Conservation (phyloP, 257 asterid species). For the Nyctanthes arbortristis region DNA sequence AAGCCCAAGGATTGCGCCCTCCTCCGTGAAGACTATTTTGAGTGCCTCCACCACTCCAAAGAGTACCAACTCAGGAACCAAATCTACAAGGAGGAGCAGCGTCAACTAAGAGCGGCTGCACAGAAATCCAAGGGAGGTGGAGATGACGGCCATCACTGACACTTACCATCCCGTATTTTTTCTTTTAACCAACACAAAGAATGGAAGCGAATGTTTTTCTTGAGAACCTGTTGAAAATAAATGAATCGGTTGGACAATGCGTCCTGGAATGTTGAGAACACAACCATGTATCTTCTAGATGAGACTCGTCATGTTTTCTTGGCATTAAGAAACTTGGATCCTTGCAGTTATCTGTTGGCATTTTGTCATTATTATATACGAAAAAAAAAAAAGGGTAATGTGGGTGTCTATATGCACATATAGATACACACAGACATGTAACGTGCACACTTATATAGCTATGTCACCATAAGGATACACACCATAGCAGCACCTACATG, state of each 20-base stretch:
- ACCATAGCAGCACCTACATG: too few species aligned
- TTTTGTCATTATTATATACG: conserved; percentile 17
- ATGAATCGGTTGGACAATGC: conserved; percentile 27
- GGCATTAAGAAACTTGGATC: conserved; percentile 9
- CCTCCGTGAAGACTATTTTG: conserved; percentile 94
- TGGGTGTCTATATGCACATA: too few species aligned
- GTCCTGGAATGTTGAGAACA: conserved; percentile 24
- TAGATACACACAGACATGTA: too few species aligned
- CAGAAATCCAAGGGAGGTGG: conserved; percentile 70
- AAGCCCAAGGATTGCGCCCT: conserved; percentile 88
- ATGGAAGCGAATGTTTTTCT: conserved; percentile 24
- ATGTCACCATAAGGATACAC: too few species aligned
- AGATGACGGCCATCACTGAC: conserved; percentile 64
- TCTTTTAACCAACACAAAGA: conserved; percentile 10
- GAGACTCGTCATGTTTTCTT: not conserved
- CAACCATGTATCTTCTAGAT: not conserved
- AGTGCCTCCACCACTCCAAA: conserved; percentile 96
- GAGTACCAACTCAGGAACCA: conserved; percentile 97
- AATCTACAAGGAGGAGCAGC: conserved; percentile 97
- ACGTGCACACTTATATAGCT: too few species aligned
- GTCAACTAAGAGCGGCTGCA: conserved; percentile 81
- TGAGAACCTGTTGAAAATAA: conserved; percentile 36
- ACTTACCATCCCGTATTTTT: conserved; percentile 13
- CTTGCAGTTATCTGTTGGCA: conserved; percentile 15
- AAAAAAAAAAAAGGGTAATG: too few species aligned